These are phyloP conservation scores for Saksenaea vasiformis DNA, from an alignment of 371 early-diverging fungal genomes.

Conservation along the genomic window DNA sequence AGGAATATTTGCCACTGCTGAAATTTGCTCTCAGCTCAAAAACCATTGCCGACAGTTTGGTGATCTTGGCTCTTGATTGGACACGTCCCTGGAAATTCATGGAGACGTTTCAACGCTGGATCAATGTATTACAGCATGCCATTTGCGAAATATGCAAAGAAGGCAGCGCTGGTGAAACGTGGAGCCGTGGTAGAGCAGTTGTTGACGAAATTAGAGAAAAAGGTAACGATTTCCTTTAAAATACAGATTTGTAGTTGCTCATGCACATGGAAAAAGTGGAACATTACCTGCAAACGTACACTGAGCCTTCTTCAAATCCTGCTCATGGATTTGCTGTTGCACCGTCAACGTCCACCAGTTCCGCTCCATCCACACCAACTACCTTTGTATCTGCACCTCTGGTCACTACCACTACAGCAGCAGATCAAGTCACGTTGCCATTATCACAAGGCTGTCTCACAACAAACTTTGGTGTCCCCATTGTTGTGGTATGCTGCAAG, in stretches of 20 bases:
- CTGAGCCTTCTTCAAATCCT: conserved; percentile 43
- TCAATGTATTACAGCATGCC: conserved; percentile 68
- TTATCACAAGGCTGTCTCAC: conserved; percentile 82
- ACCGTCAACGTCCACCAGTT: conserved; percentile 43
- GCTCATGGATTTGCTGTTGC: conserved; percentile 29
- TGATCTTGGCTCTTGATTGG: conserved; percentile 90
- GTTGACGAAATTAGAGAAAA: conserved; percentile 77
- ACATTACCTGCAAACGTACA: conserved; percentile 62
- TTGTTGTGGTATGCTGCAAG: conserved; percentile 90
- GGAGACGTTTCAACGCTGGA: conserved; percentile 81
- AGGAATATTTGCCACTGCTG: conserved; percentile 74
- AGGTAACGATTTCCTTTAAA: conserved; percentile 45
- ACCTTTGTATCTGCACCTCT: conserved; percentile 28
- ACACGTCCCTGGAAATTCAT: conserved; percentile 88
- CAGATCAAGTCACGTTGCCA: conserved; percentile 72
- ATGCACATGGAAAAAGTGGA: conserved; percentile 43
- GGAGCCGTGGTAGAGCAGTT: conserved; percentile 69
- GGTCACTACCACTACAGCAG: conserved; percentile 49
- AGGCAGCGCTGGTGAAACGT: conserved; percentile 51
- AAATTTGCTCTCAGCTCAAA: conserved; percentile 74
- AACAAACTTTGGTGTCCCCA: conserved; percentile 86
- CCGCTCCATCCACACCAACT: conserved; percentile 25
- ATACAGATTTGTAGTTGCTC: not conserved
- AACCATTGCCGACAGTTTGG: conserved; percentile 66
- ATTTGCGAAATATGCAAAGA: conserved; percentile 65